A percentile compares a stretch with the other conserved stretches of the same genome.
Evolutionary conservation across 257 asterid species (phyloP).

Genomic region (Leptodermis oblonga): DNA sequence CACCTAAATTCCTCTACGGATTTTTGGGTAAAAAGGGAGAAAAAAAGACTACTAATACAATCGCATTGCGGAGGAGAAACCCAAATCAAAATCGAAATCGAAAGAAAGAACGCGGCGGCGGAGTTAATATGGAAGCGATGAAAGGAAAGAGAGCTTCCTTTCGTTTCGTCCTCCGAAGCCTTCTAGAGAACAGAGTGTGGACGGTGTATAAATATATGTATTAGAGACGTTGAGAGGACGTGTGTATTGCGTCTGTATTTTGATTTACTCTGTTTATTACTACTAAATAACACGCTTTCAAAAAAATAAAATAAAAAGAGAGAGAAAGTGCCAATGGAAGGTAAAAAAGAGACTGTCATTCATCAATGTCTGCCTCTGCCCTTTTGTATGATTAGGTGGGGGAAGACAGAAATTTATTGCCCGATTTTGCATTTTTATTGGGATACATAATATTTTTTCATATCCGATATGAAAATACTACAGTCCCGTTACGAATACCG

Average conservation of each 20-base stretch:
- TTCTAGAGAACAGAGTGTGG: slow-evolving; percentile 7
- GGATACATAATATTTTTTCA: no score
- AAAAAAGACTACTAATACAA: neutral
- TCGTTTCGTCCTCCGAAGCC: neutral
- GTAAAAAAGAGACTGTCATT: no score
- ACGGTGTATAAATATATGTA: slow-evolving; percentile 3
- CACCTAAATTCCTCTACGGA: no score
- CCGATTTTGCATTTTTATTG: neutral
- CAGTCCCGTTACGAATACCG: no score
- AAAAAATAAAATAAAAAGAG: neutral
- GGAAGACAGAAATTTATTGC: neutral
- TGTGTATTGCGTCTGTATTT: neutral
- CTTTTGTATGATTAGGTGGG: neutral
- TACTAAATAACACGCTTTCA: no score
- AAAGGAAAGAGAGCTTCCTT: slow-evolving; percentile 16
- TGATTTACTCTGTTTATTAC: neutral
- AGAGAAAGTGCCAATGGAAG: neutral
- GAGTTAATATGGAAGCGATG: no score
- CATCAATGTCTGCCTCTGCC: neutral
- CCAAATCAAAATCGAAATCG: no score
- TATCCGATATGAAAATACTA: no score
- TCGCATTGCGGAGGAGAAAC: slow-evolving; percentile 2
- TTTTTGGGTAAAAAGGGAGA: no score
- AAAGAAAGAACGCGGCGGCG: no score
- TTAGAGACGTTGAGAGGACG: neutral